Base-by-base conservation (phyloP, 2,329 filamentous ascomycete genomes). In the Colletotrichum sp. region DNA sequence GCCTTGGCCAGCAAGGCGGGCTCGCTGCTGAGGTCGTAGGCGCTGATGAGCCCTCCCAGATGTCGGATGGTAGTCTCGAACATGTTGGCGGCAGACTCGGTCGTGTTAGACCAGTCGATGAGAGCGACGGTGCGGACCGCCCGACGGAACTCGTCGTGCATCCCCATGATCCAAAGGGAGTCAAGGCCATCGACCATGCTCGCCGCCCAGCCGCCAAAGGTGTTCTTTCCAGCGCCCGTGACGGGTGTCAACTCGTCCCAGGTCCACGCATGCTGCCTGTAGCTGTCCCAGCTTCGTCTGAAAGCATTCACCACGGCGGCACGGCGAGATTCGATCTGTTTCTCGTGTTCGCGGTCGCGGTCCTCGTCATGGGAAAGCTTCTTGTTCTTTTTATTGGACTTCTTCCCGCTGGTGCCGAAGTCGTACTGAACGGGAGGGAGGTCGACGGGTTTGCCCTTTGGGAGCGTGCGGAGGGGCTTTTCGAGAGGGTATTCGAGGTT, bases 1-100 rank as follows among this genome's bases (percentile, higher is more conserved):
- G 89, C 88, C 80, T 91, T 91, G 66, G 82, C 80, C 25, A 90
- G 84, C 30, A 91, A 82, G 12, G 84, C 81, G 8, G 83, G 81
- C 76, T 90, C 87, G 13, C 82, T 81, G 52, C 87, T 89, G 59
- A 91, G 83, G 74, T 91, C 89, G 76, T 90, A 90, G 2, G 89
- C 89, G 2, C 87, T 83, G 16, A 91, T 80, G 16, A 91, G 83
- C 1, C 89, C 89, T 52, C 89, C 90, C 0, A 91, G 83, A 77
- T 90, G 88, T 32, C 89, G 85, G 77, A 91, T 91, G 32, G 89
- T 93, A 9, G 91, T 92, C 81, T 93, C 92, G 77, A 93, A 93
- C n/a, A 90, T 78, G 69, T 88, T 92, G 78, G 93, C 88, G 22
- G 86, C 84, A 3, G 83, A 79, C 36, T 84, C 82, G 5, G 80